phyloP scores from a whole-genome alignment of 2,329 filamentous ascomycete genomes.

The Fusarium liriodendri region DNA sequence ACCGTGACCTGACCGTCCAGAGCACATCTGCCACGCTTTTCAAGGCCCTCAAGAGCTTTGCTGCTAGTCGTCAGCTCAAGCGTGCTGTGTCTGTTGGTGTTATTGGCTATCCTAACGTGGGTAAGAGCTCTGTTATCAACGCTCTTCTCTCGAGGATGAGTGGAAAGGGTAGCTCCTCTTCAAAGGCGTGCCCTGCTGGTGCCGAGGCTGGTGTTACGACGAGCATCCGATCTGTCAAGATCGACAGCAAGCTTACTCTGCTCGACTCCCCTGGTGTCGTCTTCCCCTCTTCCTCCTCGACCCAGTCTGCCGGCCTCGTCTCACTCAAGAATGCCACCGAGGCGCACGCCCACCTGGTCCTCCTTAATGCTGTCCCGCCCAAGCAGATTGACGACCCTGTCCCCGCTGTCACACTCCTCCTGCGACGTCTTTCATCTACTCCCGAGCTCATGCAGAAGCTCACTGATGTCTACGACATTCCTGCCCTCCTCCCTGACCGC shows the following conservation, averaged over 20 bases:
- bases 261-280: slow-evolving; percentile 96
- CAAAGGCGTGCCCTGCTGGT: slow-evolving; percentile 82
- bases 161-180: slow-evolving; percentile 67
- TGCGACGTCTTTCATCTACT: slow-evolving; percentile 81
- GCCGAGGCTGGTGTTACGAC: slow-evolving; percentile 95
- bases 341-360: slow-evolving; percentile 84
- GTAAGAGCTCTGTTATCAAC: slow-evolving; percentile 97
- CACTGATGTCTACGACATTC: slow-evolving; percentile 84
- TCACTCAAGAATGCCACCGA: slow-evolving; percentile 72
- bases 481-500: slow-evolving; percentile 76
- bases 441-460: slow-evolving; percentile 82
- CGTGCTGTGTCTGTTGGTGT: slow-evolving; percentile 91
- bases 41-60: slow-evolving; percentile 89
- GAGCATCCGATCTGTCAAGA: slow-evolving; percentile 87
- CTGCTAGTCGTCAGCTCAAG: slow-evolving; percentile 85
- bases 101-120: slow-evolving; percentile 95
- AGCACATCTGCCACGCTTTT: slow-evolving; percentile 87
- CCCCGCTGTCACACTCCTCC: slow-evolving; percentile 85
- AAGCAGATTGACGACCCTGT: slow-evolving; percentile 95
- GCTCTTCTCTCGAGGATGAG: slow-evolving; percentile 83
- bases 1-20: slow-evolving; percentile 88
- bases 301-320: slow-evolving; percentile 55
- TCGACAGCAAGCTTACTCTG: slow-evolving; percentile 92
- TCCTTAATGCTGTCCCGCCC: slow-evolving; percentile 91
- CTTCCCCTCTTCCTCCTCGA: slow-evolving; percentile 75